Conservation (phyloP, 345 rosid genomes). For the Citrus maxima region DNA sequence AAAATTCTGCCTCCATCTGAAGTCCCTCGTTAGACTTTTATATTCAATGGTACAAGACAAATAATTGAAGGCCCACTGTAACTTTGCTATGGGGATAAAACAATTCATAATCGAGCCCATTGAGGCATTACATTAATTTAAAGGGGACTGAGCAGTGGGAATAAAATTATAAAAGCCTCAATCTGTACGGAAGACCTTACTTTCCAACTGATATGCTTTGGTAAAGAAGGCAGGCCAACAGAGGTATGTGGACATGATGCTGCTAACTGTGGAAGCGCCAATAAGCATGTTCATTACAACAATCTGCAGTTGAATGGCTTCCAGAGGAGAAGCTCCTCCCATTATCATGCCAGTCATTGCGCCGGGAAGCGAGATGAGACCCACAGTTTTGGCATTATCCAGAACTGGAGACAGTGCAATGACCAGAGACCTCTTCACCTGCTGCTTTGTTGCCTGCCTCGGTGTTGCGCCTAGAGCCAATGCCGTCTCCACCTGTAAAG, state of each 20-base stretch:
- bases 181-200: constrained; percentile 49
- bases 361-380: constrained; percentile 82
- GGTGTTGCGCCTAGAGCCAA: constrained; percentile 91
- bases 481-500: constrained; percentile 74
- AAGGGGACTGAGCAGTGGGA: not conserved
- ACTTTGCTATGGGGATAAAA: not conserved
- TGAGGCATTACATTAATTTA: not conserved
- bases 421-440: constrained; percentile 71
- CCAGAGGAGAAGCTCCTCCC: constrained; percentile 94
- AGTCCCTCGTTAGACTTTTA: not conserved
- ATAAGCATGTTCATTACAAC: constrained; percentile 94
- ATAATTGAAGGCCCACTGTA: not conserved
- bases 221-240: constrained; percentile 96
- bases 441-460: constrained; percentile 66
- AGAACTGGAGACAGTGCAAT: constrained; percentile 82
- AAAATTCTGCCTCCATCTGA: not conserved
- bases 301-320: constrained; percentile 93
- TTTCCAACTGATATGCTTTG: constrained; percentile 65
- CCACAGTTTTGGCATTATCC: constrained; percentile 91
- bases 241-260: constrained; percentile 77
- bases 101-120: not conserved
- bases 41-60: not conserved
- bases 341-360: constrained; percentile 95
- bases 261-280: constrained; percentile 74
- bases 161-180: constrained; percentile 12